These are phyloP conservation scores for Pyricularia sp. DNA, from an alignment of 2,329 filamentous ascomycete genomes.

Conservation along the genomic window DNA sequence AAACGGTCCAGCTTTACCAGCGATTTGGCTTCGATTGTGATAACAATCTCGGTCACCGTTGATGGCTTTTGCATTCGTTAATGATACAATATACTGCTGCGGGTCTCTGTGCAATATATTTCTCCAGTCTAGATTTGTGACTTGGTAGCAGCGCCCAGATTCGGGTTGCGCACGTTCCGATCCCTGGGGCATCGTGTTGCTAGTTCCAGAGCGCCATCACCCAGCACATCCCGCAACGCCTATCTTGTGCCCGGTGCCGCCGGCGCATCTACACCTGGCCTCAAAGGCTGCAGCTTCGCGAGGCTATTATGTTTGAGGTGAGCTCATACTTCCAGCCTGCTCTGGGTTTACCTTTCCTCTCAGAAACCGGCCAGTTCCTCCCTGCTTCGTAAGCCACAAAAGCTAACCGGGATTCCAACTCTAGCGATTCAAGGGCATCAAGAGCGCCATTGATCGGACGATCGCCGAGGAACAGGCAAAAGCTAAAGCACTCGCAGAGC, in stretches of 20 bases:
- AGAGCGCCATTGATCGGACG: constrained; percentile 71
- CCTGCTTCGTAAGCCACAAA: neutral
- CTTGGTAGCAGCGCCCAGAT: neutral
- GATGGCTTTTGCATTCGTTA: neutral
- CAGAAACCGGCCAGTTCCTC: neutral
- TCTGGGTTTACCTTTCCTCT: too few relatives aligned
- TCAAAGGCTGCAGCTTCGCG: neutral
- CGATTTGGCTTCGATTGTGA: neutral
- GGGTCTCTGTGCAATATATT: neutral
- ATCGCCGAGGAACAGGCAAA: constrained; percentile 88
- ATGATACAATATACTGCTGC: neutral
- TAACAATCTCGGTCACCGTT: neutral
- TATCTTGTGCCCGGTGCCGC: neutral
- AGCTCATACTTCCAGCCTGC: neutral
- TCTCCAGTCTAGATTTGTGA: neutral
- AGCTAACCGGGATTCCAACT: neutral
- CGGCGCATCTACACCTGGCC: neutral
- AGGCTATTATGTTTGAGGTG: constrained; percentile 3
- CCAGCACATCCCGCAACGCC: neutral
- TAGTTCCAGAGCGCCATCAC: neutral
- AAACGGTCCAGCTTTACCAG: neutral
- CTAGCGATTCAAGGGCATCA: constrained; percentile 47
- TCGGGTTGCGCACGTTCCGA: neutral
- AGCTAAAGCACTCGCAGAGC: constrained; percentile 41
- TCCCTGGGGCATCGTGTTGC: neutral